Evolutionary conservation across 2,329 filamentous ascomycete genomes (phyloP).

Genomic region (Diaporthe eres): DNA sequence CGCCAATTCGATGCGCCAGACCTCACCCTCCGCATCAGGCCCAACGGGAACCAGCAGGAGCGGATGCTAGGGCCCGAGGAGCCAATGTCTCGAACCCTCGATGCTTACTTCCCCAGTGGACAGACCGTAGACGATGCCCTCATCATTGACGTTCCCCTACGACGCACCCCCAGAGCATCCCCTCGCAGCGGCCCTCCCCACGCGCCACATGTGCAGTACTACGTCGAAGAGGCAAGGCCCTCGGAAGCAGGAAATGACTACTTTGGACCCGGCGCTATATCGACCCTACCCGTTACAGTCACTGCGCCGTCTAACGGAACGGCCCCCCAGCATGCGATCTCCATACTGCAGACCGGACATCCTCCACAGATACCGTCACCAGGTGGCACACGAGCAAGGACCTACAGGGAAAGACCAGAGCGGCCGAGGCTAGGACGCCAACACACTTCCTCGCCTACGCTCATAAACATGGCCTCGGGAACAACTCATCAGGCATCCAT

Average conservation of each 20-base stretch:
- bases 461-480: constrained; percentile 69
- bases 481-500: constrained; percentile 57
- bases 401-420: constrained; percentile 68
- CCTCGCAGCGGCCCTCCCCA: constrained; percentile 70
- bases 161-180: constrained; percentile 84
- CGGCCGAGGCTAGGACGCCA: constrained; percentile 76
- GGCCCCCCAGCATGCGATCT: constrained; percentile 67
- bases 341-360: constrained; percentile 85
- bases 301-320: constrained; percentile 53
- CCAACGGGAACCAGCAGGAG: constrained; percentile 77
- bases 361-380: constrained; percentile 87
- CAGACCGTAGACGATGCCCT: constrained; percentile 92
- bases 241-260: constrained; percentile 83
- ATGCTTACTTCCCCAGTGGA: constrained; percentile 87
- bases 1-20: constrained; percentile 92
- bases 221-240: constrained; percentile 75
- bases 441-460: constrained; percentile 86
- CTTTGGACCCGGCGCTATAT: constrained; percentile 76
- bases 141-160: constrained; percentile 86
- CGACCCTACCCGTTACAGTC: constrained; percentile 58
- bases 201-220: constrained; percentile 61
- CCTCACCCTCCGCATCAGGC: constrained; percentile 81
- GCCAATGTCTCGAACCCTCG: constrained; percentile 81
- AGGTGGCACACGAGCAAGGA: constrained; percentile 72
- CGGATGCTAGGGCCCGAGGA: constrained; percentile 88